phyloP scores from a whole-genome alignment of 1,284 basidiomycete species.

The Ceratorhiza oryzae-sativae region DNA sequence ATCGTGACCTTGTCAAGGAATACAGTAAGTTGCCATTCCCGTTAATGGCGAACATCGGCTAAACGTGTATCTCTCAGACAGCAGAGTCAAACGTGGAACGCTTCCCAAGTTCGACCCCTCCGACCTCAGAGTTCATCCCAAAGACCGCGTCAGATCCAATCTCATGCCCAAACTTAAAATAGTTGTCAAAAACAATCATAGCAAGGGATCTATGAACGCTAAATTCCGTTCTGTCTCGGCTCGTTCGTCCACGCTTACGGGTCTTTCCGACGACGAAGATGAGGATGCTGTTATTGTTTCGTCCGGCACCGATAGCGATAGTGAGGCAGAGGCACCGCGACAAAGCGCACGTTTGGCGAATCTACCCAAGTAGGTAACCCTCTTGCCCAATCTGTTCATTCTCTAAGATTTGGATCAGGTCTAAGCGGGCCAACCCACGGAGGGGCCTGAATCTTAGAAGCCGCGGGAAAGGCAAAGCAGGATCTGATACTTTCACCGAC shows the following conservation, averaged over 20 bases:
- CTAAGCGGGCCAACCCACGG: not conserved
- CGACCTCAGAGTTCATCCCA: slow-evolving; percentile 8
- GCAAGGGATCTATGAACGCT: not conserved
- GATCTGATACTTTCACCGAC: not conserved
- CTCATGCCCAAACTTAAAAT: not conserved
- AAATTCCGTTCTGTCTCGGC: not conserved
- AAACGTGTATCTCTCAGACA: not conserved
- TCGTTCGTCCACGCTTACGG: slow-evolving; percentile 10
- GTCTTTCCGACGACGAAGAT: not conserved
- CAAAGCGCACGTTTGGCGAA: slow-evolving; percentile 17
- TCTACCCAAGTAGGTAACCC: not conserved
- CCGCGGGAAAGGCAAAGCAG: not conserved
- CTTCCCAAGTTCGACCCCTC: slow-evolving; percentile 22
- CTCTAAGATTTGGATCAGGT: not conserved
- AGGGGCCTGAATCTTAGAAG: slow-evolving; percentile 10
- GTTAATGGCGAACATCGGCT: not conserved
- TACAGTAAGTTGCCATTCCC: not conserved
- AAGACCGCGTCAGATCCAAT: not conserved
- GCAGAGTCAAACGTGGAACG: not conserved
- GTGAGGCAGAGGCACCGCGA: not conserved
- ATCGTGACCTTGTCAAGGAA: slow-evolving; percentile 3
- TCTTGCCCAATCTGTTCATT: not conserved
- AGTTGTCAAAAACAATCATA: not conserved
- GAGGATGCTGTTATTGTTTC: slow-evolving; percentile 2
- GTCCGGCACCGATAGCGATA: slow-evolving; percentile 7